A percentile compares a stretch with the other conserved stretches of the same genome.
phyloP scores from a whole-genome alignment of 768 basidiomycete species.

The Pleurotus eryngii region DNA sequence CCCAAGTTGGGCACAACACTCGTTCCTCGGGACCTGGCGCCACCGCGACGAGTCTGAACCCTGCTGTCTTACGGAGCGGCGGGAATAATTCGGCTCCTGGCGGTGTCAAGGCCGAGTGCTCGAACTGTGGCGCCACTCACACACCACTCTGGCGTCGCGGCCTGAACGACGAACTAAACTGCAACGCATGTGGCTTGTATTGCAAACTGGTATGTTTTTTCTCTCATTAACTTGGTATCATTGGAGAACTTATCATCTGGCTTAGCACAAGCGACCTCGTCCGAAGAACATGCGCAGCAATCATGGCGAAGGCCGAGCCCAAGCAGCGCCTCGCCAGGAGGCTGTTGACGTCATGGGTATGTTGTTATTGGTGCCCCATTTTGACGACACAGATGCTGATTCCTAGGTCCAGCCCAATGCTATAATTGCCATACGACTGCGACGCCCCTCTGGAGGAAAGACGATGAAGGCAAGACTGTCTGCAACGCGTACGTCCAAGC shows the following conservation, averaged over 20 bases:
- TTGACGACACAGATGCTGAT: not conserved
- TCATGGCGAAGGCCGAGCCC: conserved; percentile 68
- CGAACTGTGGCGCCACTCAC: conserved; percentile 86
- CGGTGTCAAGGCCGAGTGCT: conserved; percentile 77
- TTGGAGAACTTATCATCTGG: not conserved
- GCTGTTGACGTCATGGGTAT: conserved; percentile 71
- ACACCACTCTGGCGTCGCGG: conserved; percentile 87
- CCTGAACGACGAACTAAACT: conserved; percentile 84
- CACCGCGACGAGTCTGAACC: conserved; percentile 57
- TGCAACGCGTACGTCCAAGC: conserved; percentile 76
- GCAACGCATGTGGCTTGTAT: conserved; percentile 86
- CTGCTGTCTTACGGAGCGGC: conserved; percentile 32
- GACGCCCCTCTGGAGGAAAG: conserved; percentile 87
- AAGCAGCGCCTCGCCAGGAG: conserved; percentile 63
- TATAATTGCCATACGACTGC: conserved; percentile 89
- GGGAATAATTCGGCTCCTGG: conserved; percentile 44
- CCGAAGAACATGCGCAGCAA: conserved; percentile 84
- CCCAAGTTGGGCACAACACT: conserved; percentile 41
- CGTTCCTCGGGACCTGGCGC: conserved; percentile 62
- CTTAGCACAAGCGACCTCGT: conserved; percentile 81
- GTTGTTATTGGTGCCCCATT: conserved; percentile 17
- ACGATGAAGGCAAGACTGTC: conserved; percentile 87
- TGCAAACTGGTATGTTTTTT: conserved; percentile 67
- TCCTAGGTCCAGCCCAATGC: conserved; percentile 66
- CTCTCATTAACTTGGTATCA: no score